A percentile compares a stretch with the other conserved stretches of the same genome.
Evolutionary conservation across 2,329 filamentous ascomycete genomes (phyloP).

Genomic region (Sclerotinia sclerotiorum): DNA sequence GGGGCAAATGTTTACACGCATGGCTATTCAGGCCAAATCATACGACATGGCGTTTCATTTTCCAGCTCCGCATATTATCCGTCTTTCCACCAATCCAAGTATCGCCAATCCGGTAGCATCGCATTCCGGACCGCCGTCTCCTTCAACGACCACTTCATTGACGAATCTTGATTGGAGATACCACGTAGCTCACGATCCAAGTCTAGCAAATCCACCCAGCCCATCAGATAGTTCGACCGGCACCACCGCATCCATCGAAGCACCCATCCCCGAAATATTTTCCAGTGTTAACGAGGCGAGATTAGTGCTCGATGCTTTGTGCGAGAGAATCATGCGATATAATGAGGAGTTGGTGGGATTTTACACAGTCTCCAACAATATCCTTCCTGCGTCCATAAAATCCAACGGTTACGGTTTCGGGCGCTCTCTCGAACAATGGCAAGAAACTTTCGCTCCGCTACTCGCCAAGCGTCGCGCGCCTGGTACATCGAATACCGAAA

Average conservation of each 20-base stretch:
- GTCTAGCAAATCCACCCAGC: slow-evolving; percentile 41
- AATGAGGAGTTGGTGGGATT: slow-evolving; percentile 54
- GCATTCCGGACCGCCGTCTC: slow-evolving; percentile 11
- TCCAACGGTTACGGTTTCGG: slow-evolving; percentile 45
- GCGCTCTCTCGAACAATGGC: slow-evolving; percentile 55
- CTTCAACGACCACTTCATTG: neutral
- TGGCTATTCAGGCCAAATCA: slow-evolving; percentile 65
- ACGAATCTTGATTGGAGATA: slow-evolving; percentile 14
- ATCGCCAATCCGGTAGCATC: slow-evolving; percentile 35
- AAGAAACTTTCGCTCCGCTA: slow-evolving; percentile 55
- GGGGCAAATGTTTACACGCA: slow-evolving; percentile 61
- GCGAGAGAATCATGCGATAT: slow-evolving; percentile 58
- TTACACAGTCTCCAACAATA: slow-evolving; percentile 48
- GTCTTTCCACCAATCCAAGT: slow-evolving; percentile 44
- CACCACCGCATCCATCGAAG: slow-evolving; percentile 28
- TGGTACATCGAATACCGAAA: slow-evolving; percentile 52
- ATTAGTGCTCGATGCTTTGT: slow-evolving; percentile 55
- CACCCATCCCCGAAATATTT: slow-evolving; percentile 43
- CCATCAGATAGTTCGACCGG: slow-evolving; percentile 43
- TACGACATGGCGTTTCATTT: slow-evolving; percentile 70
- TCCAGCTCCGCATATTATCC: slow-evolving; percentile 60
- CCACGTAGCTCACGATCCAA: slow-evolving; percentile 6
- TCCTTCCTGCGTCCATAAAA: slow-evolving; percentile 43
- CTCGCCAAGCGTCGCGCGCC: slow-evolving; percentile 49
- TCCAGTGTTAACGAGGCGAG: slow-evolving; percentile 54